A percentile compares a stretch with the other conserved stretches of the same genome.
Evolutionary conservation across 2,329 filamentous ascomycete species (phyloP).

Genomic region (Verticillium isaacii): DNA sequence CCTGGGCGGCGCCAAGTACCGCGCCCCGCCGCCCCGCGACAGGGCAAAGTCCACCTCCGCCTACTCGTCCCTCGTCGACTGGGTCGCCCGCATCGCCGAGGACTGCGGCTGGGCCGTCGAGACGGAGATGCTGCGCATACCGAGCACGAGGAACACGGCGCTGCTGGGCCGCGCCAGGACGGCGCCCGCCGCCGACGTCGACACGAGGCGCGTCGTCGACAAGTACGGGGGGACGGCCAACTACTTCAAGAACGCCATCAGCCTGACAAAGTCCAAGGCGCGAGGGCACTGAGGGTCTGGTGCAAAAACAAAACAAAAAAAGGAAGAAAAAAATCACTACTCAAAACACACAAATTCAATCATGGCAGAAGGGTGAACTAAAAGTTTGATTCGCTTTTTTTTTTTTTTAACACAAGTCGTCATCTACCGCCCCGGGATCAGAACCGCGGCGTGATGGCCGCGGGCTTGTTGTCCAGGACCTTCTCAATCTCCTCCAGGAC

Average conservation of each 20-base stretch:
- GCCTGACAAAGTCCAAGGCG: slow-evolving; percentile 49
- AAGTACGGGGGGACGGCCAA: slow-evolving; percentile 52
- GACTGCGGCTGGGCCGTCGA: slow-evolving; percentile 74
- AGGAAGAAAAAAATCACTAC: background rate
- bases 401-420: background rate
- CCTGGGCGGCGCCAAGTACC: slow-evolving; percentile 69
- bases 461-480: slow-evolving; percentile 54
- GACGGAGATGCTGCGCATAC: slow-evolving; percentile 83
- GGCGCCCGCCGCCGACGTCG: slow-evolving; percentile 21
- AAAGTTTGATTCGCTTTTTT: background rate
- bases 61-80: slow-evolving; percentile 79
- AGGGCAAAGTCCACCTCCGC: slow-evolving; percentile 56
- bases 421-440: slow-evolving; percentile 8
- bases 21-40: slow-evolving; percentile 55
- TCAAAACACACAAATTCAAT: too few relatives aligned
- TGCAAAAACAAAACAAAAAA: background rate
- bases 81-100: slow-evolving; percentile 64
- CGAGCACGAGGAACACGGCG: slow-evolving; percentile 82
- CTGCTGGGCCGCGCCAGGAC: slow-evolving; percentile 61
- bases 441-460: slow-evolving; percentile 30
- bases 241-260: slow-evolving; percentile 55
- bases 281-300: slow-evolving; percentile 29
- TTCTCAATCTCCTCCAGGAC: slow-evolving; percentile 56
- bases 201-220: slow-evolving; percentile 38
- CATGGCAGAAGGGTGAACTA: background rate